A percentile compares a stretch with the other conserved stretches of the same genome.
Conservation (phyloP, 176 grass and related monocot genomes). For the Elaeis guineensis region DNA sequence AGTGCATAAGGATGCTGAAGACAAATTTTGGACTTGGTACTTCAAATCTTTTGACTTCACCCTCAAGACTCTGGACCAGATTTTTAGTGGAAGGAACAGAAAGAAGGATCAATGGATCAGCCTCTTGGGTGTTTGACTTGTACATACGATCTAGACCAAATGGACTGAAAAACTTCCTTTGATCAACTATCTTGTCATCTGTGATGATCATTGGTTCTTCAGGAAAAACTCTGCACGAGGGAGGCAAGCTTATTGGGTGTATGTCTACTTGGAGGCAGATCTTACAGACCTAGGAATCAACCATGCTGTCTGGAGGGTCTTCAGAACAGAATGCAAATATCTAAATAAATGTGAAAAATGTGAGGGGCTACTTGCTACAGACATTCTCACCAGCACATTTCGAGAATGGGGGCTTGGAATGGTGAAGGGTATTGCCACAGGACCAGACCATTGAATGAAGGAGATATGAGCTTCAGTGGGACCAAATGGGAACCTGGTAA, state of each 20-base stretch:
- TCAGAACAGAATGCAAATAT: constrained; percentile 30
- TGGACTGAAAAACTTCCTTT: constrained; percentile 13
- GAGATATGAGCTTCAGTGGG: constrained; percentile 17
- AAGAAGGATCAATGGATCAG: constrained; percentile 1
- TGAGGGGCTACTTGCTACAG: constrained; percentile 39
- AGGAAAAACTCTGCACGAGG: constrained; percentile 42
- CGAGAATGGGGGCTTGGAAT: constrained; percentile 65
- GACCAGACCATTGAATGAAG: constrained; percentile 31
- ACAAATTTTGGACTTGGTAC: constrained; percentile 21
- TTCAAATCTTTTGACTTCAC: constrained; percentile 35
- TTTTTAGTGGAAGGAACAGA: constrained; percentile 18
- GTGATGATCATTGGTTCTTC: constrained; percentile 19
- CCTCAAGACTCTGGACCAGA: constrained; percentile 10
- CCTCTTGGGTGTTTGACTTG: not conserved
- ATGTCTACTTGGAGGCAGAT: constrained; percentile 45
- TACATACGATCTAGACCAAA: constrained; percentile 8
- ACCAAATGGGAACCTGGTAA: constrained; percentile 46
- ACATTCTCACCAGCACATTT: constrained; percentile 57
- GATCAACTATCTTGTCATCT: constrained; percentile 18
- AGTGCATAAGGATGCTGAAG: constrained; percentile 12
- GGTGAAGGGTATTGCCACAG: constrained; percentile 60
- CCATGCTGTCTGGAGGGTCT: constrained; percentile 32
- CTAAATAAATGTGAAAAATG: constrained; percentile 29
- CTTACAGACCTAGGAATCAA: constrained; percentile 33
- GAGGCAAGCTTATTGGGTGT: constrained; percentile 42